A percentile compares a stretch with the other conserved stretches of the same genome.
Conservation (phyloP, 139 green algal genomes). For the Chlorella sp. region DNA sequence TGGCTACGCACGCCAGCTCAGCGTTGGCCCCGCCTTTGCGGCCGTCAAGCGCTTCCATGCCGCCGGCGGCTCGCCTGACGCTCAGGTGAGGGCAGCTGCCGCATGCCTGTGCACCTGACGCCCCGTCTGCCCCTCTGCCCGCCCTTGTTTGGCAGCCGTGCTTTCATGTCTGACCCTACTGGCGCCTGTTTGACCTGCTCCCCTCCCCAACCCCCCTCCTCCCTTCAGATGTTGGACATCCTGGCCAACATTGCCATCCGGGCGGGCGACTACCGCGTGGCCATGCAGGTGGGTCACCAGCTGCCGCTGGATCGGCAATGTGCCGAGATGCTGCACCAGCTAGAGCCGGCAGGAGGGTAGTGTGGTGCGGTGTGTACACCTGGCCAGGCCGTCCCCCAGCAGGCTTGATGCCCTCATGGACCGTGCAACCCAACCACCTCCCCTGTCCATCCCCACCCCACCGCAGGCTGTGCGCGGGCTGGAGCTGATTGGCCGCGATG, state of each 20-base stretch:
- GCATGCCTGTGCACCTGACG: no score
- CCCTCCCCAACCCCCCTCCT: no score
- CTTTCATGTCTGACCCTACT: no score
- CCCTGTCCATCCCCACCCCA: background rate
- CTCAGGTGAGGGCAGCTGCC: conserved; percentile 4
- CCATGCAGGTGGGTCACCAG: conserved; percentile 75
- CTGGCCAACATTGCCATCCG: conserved; percentile 55
- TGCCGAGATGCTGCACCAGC: no score
- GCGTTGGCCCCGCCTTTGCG: conserved; percentile 42
- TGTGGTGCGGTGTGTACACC: no score
- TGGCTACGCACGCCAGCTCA: conserved; percentile 46
- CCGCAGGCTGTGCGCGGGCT: conserved; percentile 65
- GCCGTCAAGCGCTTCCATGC: conserved; percentile 59
- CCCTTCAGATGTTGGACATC: conserved; percentile 59
- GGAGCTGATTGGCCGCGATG: conserved; percentile 56
- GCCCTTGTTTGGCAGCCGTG: no score
- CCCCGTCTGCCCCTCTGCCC: no score
- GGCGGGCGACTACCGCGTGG: conserved; percentile 49
- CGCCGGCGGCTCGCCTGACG: conserved; percentile 55
- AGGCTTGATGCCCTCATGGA: no score
- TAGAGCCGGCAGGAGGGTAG: no score
- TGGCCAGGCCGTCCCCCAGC: no score
- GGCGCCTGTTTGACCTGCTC: no score
- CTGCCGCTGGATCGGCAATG: no score
- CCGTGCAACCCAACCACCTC: background rate